Percentiles rank a stretch among this genome's conserved stretches.
Conservation (phyloP, 352 stramenopile species). For the Globisporangium rhizosaccharum region DNA sequence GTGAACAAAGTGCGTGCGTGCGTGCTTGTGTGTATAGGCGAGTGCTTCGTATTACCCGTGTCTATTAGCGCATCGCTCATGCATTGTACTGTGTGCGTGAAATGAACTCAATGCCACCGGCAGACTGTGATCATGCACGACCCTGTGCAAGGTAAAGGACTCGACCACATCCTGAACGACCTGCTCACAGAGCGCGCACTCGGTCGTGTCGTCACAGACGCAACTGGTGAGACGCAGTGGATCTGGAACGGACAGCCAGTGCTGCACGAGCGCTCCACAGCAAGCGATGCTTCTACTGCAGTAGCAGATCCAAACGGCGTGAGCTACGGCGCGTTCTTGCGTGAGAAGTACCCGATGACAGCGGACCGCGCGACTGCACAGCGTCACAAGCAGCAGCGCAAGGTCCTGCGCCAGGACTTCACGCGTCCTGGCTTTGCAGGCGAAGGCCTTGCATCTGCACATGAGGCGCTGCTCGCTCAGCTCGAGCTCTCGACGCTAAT, state of each 20-base stretch:
- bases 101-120: not conserved
- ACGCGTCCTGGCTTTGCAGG: conserved; percentile 43
- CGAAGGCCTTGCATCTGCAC: conserved; percentile 33
- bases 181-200: conserved; percentile 56
- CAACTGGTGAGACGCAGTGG: conserved; percentile 28
- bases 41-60: not conserved
- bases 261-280: conserved; percentile 2
- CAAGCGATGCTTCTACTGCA: not conserved
- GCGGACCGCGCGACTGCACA: conserved; percentile 35
- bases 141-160: conserved; percentile 67
- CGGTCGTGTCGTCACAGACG: conserved; percentile 16
- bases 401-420: conserved; percentile 59
- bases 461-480: conserved; percentile 38
- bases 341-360: conserved; percentile 57
- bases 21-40: too few species aligned
- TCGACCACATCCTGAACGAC: conserved; percentile 73
- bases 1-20: conserved; percentile 62
- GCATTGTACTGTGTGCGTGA: not conserved
- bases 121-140: conserved; percentile 85
- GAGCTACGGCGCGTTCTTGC: conserved; percentile 62
- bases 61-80: not conserved
- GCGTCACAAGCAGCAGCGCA: conserved; percentile 58
- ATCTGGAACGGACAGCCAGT: conserved; percentile 35
- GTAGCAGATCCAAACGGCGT: conserved; percentile 10
- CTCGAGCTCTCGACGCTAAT: conserved; percentile 31